Percentiles rank a stretch among this genome's conserved stretches.
Evolutionary conservation across 768 basidiomycete genomes (phyloP).

Genomic region (Tricholoma saponaceum): DNA sequence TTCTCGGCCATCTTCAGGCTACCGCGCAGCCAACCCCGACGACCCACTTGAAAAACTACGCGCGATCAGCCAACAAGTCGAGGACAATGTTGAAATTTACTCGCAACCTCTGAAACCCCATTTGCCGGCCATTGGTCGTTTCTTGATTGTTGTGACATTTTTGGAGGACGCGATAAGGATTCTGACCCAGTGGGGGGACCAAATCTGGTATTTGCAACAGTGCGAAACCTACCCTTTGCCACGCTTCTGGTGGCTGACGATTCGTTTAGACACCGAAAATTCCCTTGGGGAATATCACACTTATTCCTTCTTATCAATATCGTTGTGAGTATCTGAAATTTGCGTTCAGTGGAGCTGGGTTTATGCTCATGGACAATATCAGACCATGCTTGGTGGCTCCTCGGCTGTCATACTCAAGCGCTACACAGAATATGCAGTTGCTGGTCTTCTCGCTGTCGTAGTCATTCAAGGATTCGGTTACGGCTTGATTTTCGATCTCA

Average conservation of each 20-base stretch:
- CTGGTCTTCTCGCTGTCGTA: slow-evolving; percentile 87
- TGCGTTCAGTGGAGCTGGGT: background rate
- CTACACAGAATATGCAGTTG: slow-evolving; percentile 85
- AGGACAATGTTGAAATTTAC: slow-evolving; percentile 90
- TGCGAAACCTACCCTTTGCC: slow-evolving; percentile 34
- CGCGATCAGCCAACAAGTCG: slow-evolving; percentile 67
- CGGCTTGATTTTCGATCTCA: slow-evolving; percentile 98
- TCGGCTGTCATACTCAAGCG: slow-evolving; percentile 82
- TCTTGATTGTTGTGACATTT: slow-evolving; percentile 97
- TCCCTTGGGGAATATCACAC: slow-evolving; percentile 95
- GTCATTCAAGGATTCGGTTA: slow-evolving; percentile 97
- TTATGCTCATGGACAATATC: slow-evolving; percentile 3
- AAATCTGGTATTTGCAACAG: slow-evolving; percentile 98
- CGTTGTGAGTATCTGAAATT: slow-evolving; percentile 52
- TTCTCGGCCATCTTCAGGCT: slow-evolving; percentile 63
- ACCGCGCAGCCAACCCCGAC: slow-evolving; percentile 77
- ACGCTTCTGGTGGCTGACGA: slow-evolving; percentile 6
- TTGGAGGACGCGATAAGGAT: slow-evolving; percentile 95
- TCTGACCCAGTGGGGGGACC: slow-evolving; percentile 92
- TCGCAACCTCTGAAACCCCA: slow-evolving; percentile 92
- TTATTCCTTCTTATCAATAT: slow-evolving; percentile 90
- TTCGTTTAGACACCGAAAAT: slow-evolving; percentile 76
- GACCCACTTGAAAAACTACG: slow-evolving; percentile 79
- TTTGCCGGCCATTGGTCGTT: slow-evolving; percentile 91
- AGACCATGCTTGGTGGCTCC: slow-evolving; percentile 90